Evolutionary conservation across 768 basidiomycete genomes (phyloP), one percentile per base, ranked within the genome.

Genomic region (Mycena leptocephala): DNA sequence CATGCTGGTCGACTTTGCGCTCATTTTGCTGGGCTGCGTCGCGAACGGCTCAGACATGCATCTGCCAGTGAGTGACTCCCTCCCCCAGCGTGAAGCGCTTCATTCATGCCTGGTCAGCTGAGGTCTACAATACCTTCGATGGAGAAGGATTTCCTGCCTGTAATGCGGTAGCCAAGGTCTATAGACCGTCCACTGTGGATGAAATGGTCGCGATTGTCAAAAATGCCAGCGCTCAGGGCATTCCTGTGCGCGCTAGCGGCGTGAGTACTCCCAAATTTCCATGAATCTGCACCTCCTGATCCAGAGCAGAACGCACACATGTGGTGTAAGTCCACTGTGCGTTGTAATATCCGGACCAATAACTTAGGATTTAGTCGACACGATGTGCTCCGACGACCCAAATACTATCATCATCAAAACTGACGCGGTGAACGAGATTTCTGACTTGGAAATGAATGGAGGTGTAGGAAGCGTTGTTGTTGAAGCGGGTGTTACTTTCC

Each of bases 331-430:
- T 72, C 18, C 20, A 30, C 32, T 22, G 39, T 11, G 33, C 14
- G 10, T 24, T 8, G 22, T 10, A 10, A 28, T 32, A 0, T 18
- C 9, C 22, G 35, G 3, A 24, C 9, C 4, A 59, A 55, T 26
- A 13, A 13, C 26, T 3, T 26, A 30, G 0, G 1, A 63, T 18
- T 14, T 58, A 85, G 84, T 84, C 66, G 84, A 86, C 64, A 86
- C 85, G 37, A 85, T 86, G 85, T 86, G 85, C 68, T 84, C 84
- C 35, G 85, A 85, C 66, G 84, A 85, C 68, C 81, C 84, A 0
- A 79, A 80, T 35, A 85, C 85, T 26, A 73, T 85, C 22, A 85
- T 86, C 53, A 77, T 86, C 79, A 84, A 83, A 67, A 86, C 85
- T 5, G 84, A 84, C 61, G 80, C 80, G 16, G 79, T 86, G 26